A percentile compares a stretch with the other conserved stretches of the same genome.
phyloP scores from a whole-genome alignment of 768 basidiomycete species.

The Psilocybe sp. region DNA sequence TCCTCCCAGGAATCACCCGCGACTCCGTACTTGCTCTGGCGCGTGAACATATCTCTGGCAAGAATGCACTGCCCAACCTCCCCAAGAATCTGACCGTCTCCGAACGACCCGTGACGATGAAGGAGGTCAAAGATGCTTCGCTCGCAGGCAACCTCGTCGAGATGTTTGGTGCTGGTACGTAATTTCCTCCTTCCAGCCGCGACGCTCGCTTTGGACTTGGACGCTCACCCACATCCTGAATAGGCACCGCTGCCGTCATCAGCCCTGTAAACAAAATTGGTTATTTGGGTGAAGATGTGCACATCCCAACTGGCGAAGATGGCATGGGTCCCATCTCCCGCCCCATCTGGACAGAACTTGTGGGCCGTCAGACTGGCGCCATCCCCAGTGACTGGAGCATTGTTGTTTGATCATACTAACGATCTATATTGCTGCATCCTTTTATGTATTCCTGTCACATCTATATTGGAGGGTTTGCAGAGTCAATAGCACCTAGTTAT shows the following conservation, averaged over 20 bases:
- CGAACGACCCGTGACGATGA: constrained; percentile 76
- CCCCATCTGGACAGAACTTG: constrained; percentile 68
- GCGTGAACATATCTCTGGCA: constrained; percentile 54
- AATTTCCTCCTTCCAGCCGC: background rate
- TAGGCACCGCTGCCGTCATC: constrained; percentile 79
- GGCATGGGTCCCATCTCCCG: constrained; percentile 82
- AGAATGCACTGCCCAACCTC: constrained; percentile 43
- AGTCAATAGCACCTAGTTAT: too few species aligned
- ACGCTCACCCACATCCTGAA: constrained; percentile 21
- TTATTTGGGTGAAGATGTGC: constrained; percentile 61
- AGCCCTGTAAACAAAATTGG: constrained; percentile 73
- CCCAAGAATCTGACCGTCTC: constrained; percentile 55
- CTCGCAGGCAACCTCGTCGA: constrained; percentile 70
- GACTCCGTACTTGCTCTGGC: constrained; percentile 78
- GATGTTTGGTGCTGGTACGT: constrained; percentile 75
- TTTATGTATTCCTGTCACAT: background rate
- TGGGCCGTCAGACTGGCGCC: constrained; percentile 76
- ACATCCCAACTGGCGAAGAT: constrained; percentile 60
- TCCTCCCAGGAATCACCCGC: constrained; percentile 90
- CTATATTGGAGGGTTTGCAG: too few species aligned
- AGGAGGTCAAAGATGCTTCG: constrained; percentile 60
- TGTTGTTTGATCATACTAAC: constrained; percentile 21
- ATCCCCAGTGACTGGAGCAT: constrained; percentile 83
- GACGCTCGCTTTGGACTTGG: background rate
- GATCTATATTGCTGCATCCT: background rate